phyloP scores from a whole-genome alignment of 306 rosid genomes.

The Abrus pulchellus region DNA sequence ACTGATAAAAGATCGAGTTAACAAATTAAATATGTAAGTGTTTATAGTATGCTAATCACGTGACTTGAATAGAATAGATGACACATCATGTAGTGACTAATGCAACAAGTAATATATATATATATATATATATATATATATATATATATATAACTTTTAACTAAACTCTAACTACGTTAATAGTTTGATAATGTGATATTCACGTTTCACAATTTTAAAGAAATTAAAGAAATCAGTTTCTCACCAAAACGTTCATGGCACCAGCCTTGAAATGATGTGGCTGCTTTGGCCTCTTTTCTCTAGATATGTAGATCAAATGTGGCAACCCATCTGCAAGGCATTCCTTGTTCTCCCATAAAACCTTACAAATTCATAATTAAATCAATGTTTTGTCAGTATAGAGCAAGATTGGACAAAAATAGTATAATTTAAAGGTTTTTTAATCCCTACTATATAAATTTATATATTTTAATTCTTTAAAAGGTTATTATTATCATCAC shows the following conservation, averaged over 20 bases:
- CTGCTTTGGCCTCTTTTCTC: constrained; percentile 67
- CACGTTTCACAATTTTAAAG: not conserved
- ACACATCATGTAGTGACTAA: too few relatives aligned
- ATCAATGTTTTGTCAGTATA: too few relatives aligned
- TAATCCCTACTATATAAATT: too few relatives aligned
- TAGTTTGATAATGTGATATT: constrained; percentile 7
- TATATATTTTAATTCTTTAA: too few relatives aligned
- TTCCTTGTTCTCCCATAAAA: constrained; percentile 70
- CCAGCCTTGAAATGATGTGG: constrained; percentile 83
- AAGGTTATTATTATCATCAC: too few relatives aligned
- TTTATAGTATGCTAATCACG: not conserved
- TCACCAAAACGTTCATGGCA: constrained; percentile 76
- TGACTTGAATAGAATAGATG: not conserved
- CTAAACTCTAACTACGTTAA: not conserved
- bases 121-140: too few relatives aligned
- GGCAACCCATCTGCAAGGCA: constrained; percentile 56
- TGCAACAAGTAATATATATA: not conserved
- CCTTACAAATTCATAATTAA: constrained; percentile 39
- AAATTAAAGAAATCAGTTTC: not conserved
- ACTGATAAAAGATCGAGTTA: not conserved
- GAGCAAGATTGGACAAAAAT: too few relatives aligned
- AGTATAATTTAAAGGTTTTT: too few relatives aligned
- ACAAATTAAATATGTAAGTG: not conserved
- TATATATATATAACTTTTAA: not conserved
- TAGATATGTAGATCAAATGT: constrained; percentile 68